Percentiles rank a stretch among this genome's conserved stretches.
Conservation (phyloP, 257 asterid species). For the Salvia rosmarinus region DNA sequence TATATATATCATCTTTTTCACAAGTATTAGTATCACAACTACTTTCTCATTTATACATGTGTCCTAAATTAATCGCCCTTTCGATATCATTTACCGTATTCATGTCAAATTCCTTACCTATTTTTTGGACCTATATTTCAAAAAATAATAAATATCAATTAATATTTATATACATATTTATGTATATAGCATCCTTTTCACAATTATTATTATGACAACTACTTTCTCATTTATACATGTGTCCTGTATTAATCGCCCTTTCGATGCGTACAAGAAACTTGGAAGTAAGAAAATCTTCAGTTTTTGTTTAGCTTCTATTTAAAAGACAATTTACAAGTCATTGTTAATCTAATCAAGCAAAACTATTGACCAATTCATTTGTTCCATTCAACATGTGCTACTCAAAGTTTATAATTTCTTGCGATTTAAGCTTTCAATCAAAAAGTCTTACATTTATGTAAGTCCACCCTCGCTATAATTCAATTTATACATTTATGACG, state of each 20-base stretch:
- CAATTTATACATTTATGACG: no score
- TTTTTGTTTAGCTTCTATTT: background rate
- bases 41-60: no score
- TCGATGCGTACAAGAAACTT: constrained; percentile 45
- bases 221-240: background rate
- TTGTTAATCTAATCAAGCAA: constrained; percentile 23
- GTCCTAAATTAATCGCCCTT: no score
- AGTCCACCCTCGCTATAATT: background rate
- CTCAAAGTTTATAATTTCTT: no score
- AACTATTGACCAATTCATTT: constrained; percentile 32
- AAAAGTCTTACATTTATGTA: no score
- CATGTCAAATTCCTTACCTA: background rate
- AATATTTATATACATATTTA: background rate
- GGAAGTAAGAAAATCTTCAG: constrained; percentile 19
- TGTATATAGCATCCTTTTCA: background rate
- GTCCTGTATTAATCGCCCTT: background rate
- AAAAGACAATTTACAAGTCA: constrained; percentile 44
- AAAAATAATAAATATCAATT: background rate
- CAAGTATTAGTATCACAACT: no score
- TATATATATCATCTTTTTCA: no score
- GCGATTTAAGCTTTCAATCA: background rate
- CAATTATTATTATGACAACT: background rate
- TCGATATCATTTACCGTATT: no score
- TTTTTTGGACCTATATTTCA: background rate
- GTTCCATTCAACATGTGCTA: background rate